Evolutionary conservation across 2,329 filamentous ascomycete genomes (phyloP).

Genomic region (Fusarium sp.): DNA sequence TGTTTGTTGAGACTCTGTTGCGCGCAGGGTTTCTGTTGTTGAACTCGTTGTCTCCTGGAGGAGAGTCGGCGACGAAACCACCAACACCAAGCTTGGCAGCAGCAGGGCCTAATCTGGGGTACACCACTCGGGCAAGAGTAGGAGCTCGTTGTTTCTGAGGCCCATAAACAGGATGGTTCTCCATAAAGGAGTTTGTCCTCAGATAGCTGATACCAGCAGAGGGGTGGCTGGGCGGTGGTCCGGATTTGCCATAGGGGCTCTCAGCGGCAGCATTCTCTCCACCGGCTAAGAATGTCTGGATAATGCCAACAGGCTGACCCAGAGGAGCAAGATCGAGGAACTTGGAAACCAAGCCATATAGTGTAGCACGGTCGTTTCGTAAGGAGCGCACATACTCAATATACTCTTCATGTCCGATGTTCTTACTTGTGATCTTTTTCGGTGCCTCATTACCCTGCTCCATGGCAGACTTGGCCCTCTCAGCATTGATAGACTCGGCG

Average conservation of each 20-base stretch:
- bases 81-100: slow-evolving; percentile 64
- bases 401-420: slow-evolving; percentile 65
- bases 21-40: slow-evolving; percentile 47
- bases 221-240: slow-evolving; percentile 71
- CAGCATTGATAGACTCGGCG: slow-evolving; percentile 58
- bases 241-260: slow-evolving; percentile 62
- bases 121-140: slow-evolving; percentile 63
- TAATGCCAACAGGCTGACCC: slow-evolving; percentile 48
- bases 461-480: slow-evolving; percentile 53
- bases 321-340: slow-evolving; percentile 73
- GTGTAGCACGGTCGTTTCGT: slow-evolving; percentile 61
- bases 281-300: slow-evolving; percentile 43
- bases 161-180: slow-evolving; percentile 72
- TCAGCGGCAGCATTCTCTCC: slow-evolving; percentile 45
- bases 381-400: slow-evolving; percentile 64
- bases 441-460: slow-evolving; percentile 53
- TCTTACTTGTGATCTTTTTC: slow-evolving; percentile 42
- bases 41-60: slow-evolving; percentile 57
- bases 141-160: slow-evolving; percentile 64
- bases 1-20: slow-evolving; percentile 32
- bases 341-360: slow-evolving; percentile 67
- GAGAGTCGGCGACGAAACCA: slow-evolving; percentile 63
- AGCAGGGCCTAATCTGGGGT: slow-evolving; percentile 53
- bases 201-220: slow-evolving; percentile 73
- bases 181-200: slow-evolving; percentile 64